Evolutionary conservation across 805 yeast species (phyloP).

Genomic region (Hanseniaspora pseudoguilliermondii): DNA sequence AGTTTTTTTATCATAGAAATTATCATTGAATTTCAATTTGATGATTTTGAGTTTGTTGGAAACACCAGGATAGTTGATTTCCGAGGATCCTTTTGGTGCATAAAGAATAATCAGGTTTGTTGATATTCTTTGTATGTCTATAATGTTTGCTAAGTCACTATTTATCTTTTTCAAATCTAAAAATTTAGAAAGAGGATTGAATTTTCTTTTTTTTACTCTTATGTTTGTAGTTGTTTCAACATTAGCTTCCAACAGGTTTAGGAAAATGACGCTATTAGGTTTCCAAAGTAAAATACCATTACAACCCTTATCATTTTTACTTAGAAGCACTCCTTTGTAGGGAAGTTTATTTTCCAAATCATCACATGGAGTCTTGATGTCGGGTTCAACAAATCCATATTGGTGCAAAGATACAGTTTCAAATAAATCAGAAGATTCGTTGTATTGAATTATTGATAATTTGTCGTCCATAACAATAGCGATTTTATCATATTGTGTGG

Average conservation of each 20-base stretch:
- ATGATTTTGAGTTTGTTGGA: conserved; percentile 52
- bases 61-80: conserved; percentile 67
- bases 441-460: conserved; percentile 64
- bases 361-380: conserved; percentile 35
- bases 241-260: conserved; percentile 17
- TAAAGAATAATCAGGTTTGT: conserved; percentile 43
- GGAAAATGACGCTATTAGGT: conserved; percentile 23
- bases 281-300: conserved; percentile 41
- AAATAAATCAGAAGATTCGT: conserved; percentile 38
- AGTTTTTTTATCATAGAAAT: neutral
- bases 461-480: conserved; percentile 38
- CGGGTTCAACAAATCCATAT: conserved; percentile 55
- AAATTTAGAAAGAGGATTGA: conserved; percentile 36
- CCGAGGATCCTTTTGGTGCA: conserved; percentile 33
- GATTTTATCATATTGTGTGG: conserved; percentile 2
- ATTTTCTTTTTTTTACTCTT: conserved; percentile 10
- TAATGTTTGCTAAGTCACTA: conserved; percentile 43
- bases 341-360: conserved; percentile 19
- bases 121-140: conserved; percentile 49
- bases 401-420: conserved; percentile 70
- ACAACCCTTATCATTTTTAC: conserved; percentile 44
- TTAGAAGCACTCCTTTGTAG: conserved; percentile 20
- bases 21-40: conserved; percentile 32
- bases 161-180: conserved; percentile 47
- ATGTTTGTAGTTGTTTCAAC: conserved; percentile 11